phyloP scores from a whole-genome alignment of 2,329 filamentous ascomycete species.

The Fusarium aywerte region DNA sequence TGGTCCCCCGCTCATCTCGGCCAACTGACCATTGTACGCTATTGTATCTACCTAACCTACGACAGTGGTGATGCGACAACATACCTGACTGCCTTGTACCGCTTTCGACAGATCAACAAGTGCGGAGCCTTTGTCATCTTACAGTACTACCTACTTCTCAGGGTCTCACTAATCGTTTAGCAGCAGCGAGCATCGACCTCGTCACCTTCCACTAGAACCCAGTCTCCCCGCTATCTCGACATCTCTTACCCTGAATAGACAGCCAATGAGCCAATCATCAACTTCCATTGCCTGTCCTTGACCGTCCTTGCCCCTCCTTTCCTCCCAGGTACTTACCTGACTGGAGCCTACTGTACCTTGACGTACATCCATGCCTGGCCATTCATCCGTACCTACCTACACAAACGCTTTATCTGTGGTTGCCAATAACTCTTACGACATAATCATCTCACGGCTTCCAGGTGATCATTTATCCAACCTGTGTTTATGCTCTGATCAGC shows the following conservation, averaged over 20 bases:
- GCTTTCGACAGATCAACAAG: constrained; percentile 16
- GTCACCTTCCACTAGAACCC: constrained; percentile 12
- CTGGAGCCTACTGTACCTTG: constrained; percentile 20
- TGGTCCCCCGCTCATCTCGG: constrained; percentile 1
- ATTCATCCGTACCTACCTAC: constrained; percentile 18
- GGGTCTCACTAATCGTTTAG: constrained; percentile 21
- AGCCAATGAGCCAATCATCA: constrained; percentile 21
- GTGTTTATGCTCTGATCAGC: constrained; percentile 12
- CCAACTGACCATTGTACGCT: constrained; percentile 3
- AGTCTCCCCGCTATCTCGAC: constrained; percentile 24
- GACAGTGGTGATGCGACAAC: constrained; percentile 18
- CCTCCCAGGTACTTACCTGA: not conserved
- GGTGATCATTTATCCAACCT: not conserved
- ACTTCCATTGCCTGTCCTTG: constrained; percentile 6
- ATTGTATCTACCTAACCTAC: not conserved
- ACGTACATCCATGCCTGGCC: constrained; percentile 15
- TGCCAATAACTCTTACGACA: constrained; percentile 15
- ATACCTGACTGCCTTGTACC: constrained; percentile 10
- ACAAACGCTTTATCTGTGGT: constrained; percentile 17
- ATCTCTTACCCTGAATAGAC: constrained; percentile 18
- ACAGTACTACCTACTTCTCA: constrained; percentile 6
- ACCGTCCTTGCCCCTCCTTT: constrained; percentile 22
- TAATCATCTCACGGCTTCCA: constrained; percentile 16
- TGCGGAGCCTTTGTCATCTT: constrained; percentile 13
- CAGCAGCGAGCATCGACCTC: constrained; percentile 14